These are phyloP conservation scores for Chaetomiaceae sp. DNA, from an alignment of 2,329 filamentous ascomycete genomes.

Conservation along the genomic window DNA sequence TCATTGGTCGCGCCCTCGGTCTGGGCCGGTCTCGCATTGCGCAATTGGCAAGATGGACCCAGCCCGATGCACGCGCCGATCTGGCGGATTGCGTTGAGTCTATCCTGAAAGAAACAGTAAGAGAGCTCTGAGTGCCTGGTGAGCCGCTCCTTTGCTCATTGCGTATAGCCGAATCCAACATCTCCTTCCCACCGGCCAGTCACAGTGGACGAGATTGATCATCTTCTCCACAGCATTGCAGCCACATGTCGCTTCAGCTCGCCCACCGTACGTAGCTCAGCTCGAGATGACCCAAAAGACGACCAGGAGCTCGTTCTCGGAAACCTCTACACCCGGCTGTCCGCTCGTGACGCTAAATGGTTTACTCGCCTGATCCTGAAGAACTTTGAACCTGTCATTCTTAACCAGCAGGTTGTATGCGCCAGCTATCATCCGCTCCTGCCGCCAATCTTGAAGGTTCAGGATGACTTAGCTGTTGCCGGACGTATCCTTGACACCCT, in stretches of 20 bases:
- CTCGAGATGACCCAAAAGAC: conserved; percentile 20
- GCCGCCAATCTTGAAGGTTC: conserved; percentile 62
- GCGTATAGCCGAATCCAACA: conserved; percentile 42
- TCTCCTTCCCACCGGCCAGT: conserved; percentile 37
- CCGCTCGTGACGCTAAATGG: conserved; percentile 76
- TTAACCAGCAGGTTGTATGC: conserved; percentile 54
- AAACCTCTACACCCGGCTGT: conserved; percentile 52
- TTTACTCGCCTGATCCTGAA: conserved; percentile 75
- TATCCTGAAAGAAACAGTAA: conserved; percentile 55
- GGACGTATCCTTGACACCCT: conserved; percentile 44
- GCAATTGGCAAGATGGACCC: conserved; percentile 58
- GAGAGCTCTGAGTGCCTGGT: conserved; percentile 16
- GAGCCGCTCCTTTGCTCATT: conserved; percentile 9
- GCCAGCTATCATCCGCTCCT: conserved; percentile 61
- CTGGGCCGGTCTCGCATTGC: conserved; percentile 56
- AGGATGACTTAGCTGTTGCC: conserved; percentile 60
- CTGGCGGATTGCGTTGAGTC: conserved; percentile 65
- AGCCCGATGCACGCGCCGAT: conserved; percentile 53
- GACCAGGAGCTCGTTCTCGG: conserved; percentile 43
- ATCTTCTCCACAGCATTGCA: conserved; percentile 58
- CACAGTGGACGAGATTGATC: conserved; percentile 67
- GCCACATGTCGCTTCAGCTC: conserved; percentile 66
- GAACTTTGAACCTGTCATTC: conserved; percentile 58
- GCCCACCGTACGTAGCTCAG: conserved; percentile 45
- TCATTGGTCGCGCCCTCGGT: conserved; percentile 61